Base-by-base conservation (phyloP, 192 early-diverging fungal species). In the Geranomyces variabilis region DNA sequence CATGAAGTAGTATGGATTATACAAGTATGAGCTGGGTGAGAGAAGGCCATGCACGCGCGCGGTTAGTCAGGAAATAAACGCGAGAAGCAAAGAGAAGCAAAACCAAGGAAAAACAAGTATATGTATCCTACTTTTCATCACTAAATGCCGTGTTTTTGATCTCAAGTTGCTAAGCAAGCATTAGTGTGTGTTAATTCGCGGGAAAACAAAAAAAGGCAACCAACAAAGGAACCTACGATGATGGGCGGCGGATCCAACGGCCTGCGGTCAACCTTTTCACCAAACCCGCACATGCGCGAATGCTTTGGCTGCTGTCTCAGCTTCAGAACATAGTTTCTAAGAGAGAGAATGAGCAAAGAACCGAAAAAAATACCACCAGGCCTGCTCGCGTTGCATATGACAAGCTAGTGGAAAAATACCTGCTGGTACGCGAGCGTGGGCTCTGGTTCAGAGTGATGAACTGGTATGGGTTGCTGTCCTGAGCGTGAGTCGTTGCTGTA, bases 1-100 rank as follows among this genome's bases (percentile, higher is more conserved):
- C 94, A 96, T 95, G 76, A 98, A 98, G 79, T 94, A 96, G 79
- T 95, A 96, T 9, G 96, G 94, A 73, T 95, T 95, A 59, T 76
- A 81, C 17, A 79, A 67, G 56, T 81, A 77, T 17, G 77, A 55
- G 63, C 71, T 79, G 70, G 12, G 28, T 6, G 45, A 15, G 28
- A 28, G 24, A 10, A 9, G 29, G 60, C 12, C 60, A 34, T 33
- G 33, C 26, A 22, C 8, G 5, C 21, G 58, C 30, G 4, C 15
- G 30, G 31, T 24, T 24, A 33, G 24, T 10, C 26, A 58, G 10
- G 15, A 10, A 22, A 28, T 58, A 12, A 58, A 58, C 13, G 24
- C 24, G 59, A 64, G 5, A 45, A 1, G 28, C 4, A 36, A 36
- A 31, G 4, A 24, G 2, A 53, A 26, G 19, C 17, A 9, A 53